These are phyloP conservation scores for Zasmidium angulare DNA, from an alignment of 2,329 filamentous ascomycete species.

Conservation along the genomic window DNA sequence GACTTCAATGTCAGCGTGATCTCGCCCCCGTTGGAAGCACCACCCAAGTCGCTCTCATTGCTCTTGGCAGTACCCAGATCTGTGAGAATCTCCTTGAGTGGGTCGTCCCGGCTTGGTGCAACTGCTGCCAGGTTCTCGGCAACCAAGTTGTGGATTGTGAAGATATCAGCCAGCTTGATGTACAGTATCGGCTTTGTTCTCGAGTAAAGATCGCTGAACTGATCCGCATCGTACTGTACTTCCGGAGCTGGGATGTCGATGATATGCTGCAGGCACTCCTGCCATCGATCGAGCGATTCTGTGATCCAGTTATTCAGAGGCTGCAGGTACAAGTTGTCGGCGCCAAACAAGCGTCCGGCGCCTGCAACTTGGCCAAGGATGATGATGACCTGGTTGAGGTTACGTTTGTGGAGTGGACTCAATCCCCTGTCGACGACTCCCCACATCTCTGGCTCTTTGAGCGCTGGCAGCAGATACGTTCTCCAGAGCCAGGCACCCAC, in stretches of 20 bases:
- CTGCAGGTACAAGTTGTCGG: constrained; percentile 93
- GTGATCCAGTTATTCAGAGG: constrained; percentile 89
- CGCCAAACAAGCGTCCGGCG: constrained; percentile 84
- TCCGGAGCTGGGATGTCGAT: constrained; percentile 86
- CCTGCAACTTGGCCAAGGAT: constrained; percentile 85
- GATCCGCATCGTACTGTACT: constrained; percentile 93
- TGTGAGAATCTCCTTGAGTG: constrained; percentile 85
- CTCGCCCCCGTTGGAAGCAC: constrained; percentile 33
- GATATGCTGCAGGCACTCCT: constrained; percentile 71
- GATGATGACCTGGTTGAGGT: constrained; percentile 85
- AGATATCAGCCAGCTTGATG: constrained; percentile 97
- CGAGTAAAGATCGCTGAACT: constrained; percentile 96
- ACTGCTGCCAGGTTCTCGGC: constrained; percentile 74
- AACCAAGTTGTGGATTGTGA: constrained; percentile 88
- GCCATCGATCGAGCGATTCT: constrained; percentile 78
- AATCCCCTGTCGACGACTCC: constrained; percentile 88
- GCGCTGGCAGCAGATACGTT: constrained; percentile 85
- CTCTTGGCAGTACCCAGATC: constrained; percentile 95
- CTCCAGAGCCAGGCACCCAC: constrained; percentile 93
- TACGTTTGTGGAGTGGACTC: constrained; percentile 88
- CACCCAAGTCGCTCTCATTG: constrained; percentile 74
- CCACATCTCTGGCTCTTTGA: constrained; percentile 86
- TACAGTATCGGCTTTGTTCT: constrained; percentile 97
- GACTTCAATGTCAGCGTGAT: constrained; percentile 37
- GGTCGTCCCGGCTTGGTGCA: constrained; percentile 78